Percentiles rank a stretch among this genome's conserved stretches.
Conservation (phyloP, 805 yeast species). For the Danielozyma ontarioensis region DNA sequence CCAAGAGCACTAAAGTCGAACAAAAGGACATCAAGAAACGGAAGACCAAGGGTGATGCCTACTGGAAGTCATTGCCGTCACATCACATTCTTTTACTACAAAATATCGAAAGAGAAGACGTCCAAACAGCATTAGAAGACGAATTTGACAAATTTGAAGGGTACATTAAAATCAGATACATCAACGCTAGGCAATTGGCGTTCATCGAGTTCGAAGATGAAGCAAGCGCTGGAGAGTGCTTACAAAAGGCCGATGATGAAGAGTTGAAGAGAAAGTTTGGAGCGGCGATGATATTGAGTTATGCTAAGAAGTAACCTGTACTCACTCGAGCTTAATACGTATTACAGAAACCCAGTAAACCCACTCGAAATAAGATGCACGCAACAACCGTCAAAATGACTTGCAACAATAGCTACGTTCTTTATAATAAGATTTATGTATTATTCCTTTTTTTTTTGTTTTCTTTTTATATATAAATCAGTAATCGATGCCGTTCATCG, state of each 20-base stretch:
- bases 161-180: slow-evolving; percentile 60
- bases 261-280: slow-evolving; percentile 14
- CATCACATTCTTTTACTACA: slow-evolving; percentile 67
- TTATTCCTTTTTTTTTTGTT: background rate
- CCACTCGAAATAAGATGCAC: too few species aligned
- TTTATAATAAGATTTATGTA: too few species aligned
- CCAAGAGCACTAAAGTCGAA: slow-evolving; percentile 10
- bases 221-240: slow-evolving; percentile 39
- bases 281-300: slow-evolving; percentile 19
- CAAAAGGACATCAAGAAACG: slow-evolving; percentile 8
- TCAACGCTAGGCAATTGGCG: slow-evolving; percentile 64
- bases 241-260: slow-evolving; percentile 9
- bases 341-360: too few species aligned
- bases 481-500: slow-evolving; percentile 3
- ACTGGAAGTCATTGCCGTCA: slow-evolving; percentile 46
- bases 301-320: slow-evolving; percentile 30
- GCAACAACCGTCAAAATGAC: too few species aligned
- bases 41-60: slow-evolving; percentile 10
- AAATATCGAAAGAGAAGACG: slow-evolving; percentile 24
- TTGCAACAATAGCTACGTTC: too few species aligned
- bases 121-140: slow-evolving; percentile 26
- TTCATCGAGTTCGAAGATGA: slow-evolving; percentile 73
- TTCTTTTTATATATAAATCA: background rate
- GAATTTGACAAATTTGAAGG: slow-evolving; percentile 53
- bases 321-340: too few species aligned